Base-by-base conservation (phyloP, 805 yeast species). In the Wickerhamiella sorbophila region DNA sequence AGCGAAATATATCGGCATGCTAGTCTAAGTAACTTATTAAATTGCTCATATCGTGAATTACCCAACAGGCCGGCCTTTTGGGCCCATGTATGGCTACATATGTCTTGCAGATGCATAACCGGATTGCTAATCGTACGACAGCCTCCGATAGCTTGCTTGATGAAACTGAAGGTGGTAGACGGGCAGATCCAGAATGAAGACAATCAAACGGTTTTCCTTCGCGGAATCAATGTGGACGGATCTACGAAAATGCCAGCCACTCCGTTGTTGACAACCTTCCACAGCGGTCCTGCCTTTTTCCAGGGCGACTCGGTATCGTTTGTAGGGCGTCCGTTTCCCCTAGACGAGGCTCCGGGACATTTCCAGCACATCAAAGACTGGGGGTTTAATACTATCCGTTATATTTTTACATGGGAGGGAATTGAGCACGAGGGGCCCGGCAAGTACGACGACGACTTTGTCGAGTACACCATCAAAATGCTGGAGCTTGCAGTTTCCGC, bases 391-490 rank as follows among this genome's bases (percentile, higher is more conserved):
- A 70, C 79, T 2, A 69, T 87, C 17, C 63, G 96, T 43, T 81
- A 77, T 56, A 63, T 85, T 16, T 65, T 82, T 39, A 79, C 93
- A 1, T 87, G 96, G 96, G 96, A 87, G 57, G 88, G 95, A 0
- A 53, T 87, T 6, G 96, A 87, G 58, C 95, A 87, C 52, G 66
- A 62, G 37, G 95, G 94, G 0, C 96, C 96, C 0, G 91, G 82
- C 0, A 58, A 58, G 8, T 87, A 86, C 55, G 96, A 87, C 58
- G 74, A 72, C 20, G 85, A 75, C 16, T 87, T 72, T 53, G 70
- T 85, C 39, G 74, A 77, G 21, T 83, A 77, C 57, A 75, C 91
- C 0, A 63, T 79, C 33, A 64, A 75, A 42, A 62, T 85, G 4
- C 59, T 87, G 41, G 64, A 68, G 41, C 70, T 74, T 5, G 69